Percentiles rank a stretch among this genome's conserved stretches.
phyloP scores from a whole-genome alignment of 129 eudicot genomes.

The Centaurea solstitialis region DNA sequence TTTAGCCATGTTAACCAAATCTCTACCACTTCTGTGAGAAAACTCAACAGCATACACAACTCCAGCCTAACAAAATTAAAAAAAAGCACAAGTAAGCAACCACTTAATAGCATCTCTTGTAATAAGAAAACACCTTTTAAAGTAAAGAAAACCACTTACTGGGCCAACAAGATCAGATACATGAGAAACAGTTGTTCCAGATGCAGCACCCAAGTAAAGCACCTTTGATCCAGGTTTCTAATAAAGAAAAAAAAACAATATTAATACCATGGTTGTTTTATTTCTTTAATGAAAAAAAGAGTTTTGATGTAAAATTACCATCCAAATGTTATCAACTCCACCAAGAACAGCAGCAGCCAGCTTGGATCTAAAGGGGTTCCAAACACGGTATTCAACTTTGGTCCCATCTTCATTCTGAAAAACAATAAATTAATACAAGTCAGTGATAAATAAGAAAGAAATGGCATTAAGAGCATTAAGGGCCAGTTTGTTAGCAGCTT shows the following conservation, averaged over 20 bases:
- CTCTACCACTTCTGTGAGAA: slow-evolving; percentile 96
- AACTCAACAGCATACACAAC: slow-evolving; percentile 95
- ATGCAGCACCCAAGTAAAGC: slow-evolving; percentile 95
- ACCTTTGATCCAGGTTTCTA: slow-evolving; percentile 91
- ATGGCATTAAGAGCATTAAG: too few relatives aligned
- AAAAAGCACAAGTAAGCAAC: neutral
- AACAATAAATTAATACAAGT: neutral
- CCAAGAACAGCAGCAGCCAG: slow-evolving; percentile 89
- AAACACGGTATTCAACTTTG: slow-evolving; percentile 86
- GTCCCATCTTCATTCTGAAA: slow-evolving; percentile 94
- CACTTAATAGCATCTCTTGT: neutral
- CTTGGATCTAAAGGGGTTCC: slow-evolving; percentile 93
- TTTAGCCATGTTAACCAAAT: slow-evolving; percentile 95
- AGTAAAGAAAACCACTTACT: slow-evolving; percentile 40
- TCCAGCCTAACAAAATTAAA: slow-evolving; percentile 47
- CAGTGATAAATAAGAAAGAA: neutral
- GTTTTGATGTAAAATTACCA: slow-evolving; percentile 45
- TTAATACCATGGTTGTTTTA: neutral
- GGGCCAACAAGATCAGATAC: slow-evolving; percentile 98
- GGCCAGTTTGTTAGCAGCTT: too few relatives aligned
- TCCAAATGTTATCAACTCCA: slow-evolving; percentile 94
- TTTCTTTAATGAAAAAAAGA: neutral
- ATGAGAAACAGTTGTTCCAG: slow-evolving; percentile 95
- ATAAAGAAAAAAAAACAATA: neutral
- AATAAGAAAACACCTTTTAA: neutral